Evolutionary conservation across 768 basidiomycete genomes (phyloP).

Genomic region (Boletus subcaerulescens): DNA sequence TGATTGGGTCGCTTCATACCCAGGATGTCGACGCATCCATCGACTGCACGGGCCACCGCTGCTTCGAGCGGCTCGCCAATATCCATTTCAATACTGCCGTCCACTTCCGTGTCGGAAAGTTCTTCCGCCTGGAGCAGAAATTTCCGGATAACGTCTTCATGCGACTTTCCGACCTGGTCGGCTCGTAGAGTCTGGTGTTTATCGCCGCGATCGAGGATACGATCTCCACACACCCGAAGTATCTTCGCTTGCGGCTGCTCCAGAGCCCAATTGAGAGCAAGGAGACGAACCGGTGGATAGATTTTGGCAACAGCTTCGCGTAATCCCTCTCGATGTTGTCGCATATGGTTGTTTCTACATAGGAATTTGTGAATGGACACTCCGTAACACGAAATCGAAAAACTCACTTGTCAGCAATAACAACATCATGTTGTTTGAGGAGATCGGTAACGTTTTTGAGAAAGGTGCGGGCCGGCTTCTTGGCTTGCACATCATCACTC

Average conservation of each 20-base stretch:
- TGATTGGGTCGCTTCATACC: constrained; percentile 50
- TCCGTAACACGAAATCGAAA: neutral
- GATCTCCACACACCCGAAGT: constrained; percentile 74
- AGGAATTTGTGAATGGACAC: neutral
- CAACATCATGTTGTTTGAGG: constrained; percentile 65
- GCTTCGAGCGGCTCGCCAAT: constrained; percentile 52
- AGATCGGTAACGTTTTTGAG: constrained; percentile 66
- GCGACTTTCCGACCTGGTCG: constrained; percentile 45
- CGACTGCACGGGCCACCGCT: constrained; percentile 56
- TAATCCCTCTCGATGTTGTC: constrained; percentile 72
- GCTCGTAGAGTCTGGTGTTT: constrained; percentile 84
- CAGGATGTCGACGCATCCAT: constrained; percentile 54
- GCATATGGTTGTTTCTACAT: constrained; percentile 83
- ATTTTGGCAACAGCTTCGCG: constrained; percentile 47
- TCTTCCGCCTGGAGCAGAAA: constrained; percentile 68
- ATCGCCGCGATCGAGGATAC: constrained; percentile 70
- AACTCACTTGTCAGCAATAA: constrained; percentile 88
- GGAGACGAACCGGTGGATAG: constrained; percentile 59
- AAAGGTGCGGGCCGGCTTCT: constrained; percentile 70
- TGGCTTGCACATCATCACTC: constrained; percentile 81
- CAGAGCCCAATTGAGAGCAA: constrained; percentile 79
- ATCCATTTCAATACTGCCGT: constrained; percentile 66
- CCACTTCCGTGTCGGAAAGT: constrained; percentile 61
- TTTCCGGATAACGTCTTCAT: constrained; percentile 81
- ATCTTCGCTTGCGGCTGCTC: constrained; percentile 55